A percentile compares a stretch with the other conserved stretches of the same genome.
Conservation (phyloP, 371 early-diverging fungal genomes). For the Lichtheimia ramosa region DNA sequence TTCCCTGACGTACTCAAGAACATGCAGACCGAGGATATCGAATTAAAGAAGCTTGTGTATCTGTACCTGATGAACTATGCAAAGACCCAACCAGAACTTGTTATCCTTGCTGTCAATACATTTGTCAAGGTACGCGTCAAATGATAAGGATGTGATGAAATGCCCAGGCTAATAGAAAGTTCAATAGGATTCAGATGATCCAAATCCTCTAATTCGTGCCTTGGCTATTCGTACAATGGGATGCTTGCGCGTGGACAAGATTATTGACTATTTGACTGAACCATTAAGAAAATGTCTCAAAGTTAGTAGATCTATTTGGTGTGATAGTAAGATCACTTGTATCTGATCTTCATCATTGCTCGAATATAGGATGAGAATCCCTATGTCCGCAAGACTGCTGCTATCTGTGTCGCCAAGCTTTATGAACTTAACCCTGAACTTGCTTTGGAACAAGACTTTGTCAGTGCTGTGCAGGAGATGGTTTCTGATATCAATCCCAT, state of each 20-base stretch:
- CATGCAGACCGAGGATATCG: constrained; percentile 98
- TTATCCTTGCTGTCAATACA: constrained; percentile 76
- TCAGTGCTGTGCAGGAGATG: constrained; percentile 81
- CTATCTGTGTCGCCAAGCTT: constrained; percentile 88
- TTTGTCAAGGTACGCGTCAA: constrained; percentile 55
- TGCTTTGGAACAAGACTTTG: constrained; percentile 78
- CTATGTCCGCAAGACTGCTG: constrained; percentile 94
- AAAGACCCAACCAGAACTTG: constrained; percentile 88
- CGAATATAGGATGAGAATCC: constrained; percentile 71
- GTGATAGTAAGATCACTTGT: too few relatives aligned
- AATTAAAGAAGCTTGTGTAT: constrained; percentile 92
- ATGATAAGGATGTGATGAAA: too few relatives aligned
- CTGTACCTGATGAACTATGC: constrained; percentile 86
- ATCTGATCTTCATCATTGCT: too few relatives aligned
- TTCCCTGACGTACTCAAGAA: constrained; percentile 97
- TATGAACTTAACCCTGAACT: constrained; percentile 66
- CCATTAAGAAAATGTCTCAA: constrained; percentile 82
- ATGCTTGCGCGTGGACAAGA: constrained; percentile 89
- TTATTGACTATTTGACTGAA: constrained; percentile 79
- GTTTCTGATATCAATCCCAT: constrained; percentile 94
- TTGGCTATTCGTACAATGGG: constrained; percentile 95
- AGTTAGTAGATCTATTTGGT: constrained; percentile 16
- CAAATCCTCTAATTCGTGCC: constrained; percentile 91
- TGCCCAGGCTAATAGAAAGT: too few relatives aligned
- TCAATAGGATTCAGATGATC: constrained; percentile 51